Base-by-base conservation (phyloP, 2,329 filamentous ascomycete species). In the Penicillium sp. region DNA sequence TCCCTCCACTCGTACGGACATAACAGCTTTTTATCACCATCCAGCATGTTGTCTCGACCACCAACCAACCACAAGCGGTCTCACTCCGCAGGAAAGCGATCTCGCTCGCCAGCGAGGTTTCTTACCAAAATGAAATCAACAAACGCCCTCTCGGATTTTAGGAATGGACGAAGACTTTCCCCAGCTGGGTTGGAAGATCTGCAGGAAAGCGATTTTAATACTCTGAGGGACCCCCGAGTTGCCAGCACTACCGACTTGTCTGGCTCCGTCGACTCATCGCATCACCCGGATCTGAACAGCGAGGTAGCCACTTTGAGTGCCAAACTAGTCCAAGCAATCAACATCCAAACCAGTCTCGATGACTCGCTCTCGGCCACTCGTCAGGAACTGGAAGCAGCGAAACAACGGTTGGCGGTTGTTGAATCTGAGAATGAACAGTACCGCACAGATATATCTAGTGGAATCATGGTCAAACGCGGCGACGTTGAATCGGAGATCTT, bases 251-350 rank as follows among this genome's bases (percentile, higher is more conserved):
- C 67, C 24, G 72, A 76, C 60, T 63, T 72, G 30, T 71, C 71
- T 48, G 63, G 69, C 52, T 66, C 70, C 6, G 62, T 64, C 16
- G 71, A 72, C 24, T 66, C 68, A 33, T 66, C 70, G 7, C 75
- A 74, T 61, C 81, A 85, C 63, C 83, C 82, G 20, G 84, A 87
- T 64, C 68, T 87, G 45, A 86, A 82, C 68, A 80, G 80, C 62
- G 94, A 97, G 74, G 90, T 99, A 26, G 90, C 93, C 7, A 86
- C 90, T 6, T 79, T 99, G 30, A 97, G 91, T 74, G 93, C 91
- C 49, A 99, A 99, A 73, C 85, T 99, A 61, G 93, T 99, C 65
- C 93, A 94, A 68, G 93, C 94, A 46, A 97, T 99, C 74, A 99
- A 99, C 70, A 89, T 96, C 72, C 92, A 97, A 73, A 97, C 92